phyloP scores from a whole-genome alignment of 352 stramenopile genomes.

The Globisporangium uncinulatum region DNA sequence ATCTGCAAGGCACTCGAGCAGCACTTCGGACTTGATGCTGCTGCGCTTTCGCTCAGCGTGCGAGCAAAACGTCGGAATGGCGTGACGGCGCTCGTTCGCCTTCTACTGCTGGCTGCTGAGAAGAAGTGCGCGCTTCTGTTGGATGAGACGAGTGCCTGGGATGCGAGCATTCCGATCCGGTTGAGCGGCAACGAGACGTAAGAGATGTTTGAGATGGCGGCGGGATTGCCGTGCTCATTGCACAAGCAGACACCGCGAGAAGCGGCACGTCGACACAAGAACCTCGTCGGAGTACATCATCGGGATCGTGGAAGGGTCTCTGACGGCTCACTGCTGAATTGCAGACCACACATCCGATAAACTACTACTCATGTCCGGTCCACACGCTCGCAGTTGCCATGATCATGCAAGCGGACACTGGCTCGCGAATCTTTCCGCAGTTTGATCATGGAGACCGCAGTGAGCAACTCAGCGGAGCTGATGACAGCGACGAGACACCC shows the following conservation, averaged over 20 bases:
- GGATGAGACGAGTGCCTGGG: conserved; percentile 3
- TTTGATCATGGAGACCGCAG: too few species aligned
- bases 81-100: conserved; percentile 16
- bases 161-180: not conserved
- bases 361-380: too few species aligned
- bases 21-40: conserved; percentile 14
- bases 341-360: too few species aligned
- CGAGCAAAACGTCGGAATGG: conserved; percentile 11
- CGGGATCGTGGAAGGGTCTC: too few species aligned
- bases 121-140: conserved; percentile 6
- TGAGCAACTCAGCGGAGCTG: too few species aligned
- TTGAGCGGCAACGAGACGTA: conserved; percentile 4
- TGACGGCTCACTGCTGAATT: conserved; percentile 3
- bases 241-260: not conserved
- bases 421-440: too few species aligned
- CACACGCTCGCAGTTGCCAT: too few species aligned
- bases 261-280: conserved; percentile 16
- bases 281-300: too few species aligned
- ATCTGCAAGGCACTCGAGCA: conserved; percentile 17
- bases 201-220: not conserved
- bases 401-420: too few species aligned
- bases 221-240: not conserved
- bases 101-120: conserved; percentile 12
- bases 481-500: too few species aligned
- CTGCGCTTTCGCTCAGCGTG: not conserved